Base-by-base conservation (phyloP, 2,329 filamentous ascomycete genomes). In the Fusarium fracticaudum region DNA sequence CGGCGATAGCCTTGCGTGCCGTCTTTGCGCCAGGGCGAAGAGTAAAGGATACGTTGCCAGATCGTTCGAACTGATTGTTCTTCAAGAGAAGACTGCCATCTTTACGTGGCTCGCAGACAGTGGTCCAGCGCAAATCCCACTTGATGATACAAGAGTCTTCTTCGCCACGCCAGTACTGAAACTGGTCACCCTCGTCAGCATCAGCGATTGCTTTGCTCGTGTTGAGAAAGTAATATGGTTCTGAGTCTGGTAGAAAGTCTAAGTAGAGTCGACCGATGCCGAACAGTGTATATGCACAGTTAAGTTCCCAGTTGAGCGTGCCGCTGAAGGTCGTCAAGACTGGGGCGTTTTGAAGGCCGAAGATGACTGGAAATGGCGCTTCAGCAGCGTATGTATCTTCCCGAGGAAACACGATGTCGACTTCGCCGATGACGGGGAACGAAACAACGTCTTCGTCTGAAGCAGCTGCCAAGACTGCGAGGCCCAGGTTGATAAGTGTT, bases 311-410 rank as follows among this genome's bases (percentile, higher is more conserved):
- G 45, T 59, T 61, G 22, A 73, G 51, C 3, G 63, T 73, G 5
- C 55, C 64, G 7, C 53, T 69, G 14, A 70, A 73, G 6, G 70
- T 70, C 12, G 60, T 60, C 35, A 73, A 54, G 20, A 60, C 65
- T 18, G 70, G 60, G 5, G 71, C 60, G 17, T 73, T 73, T 53
- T 73, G 65, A 18, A 70, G 67, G 20, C 69, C 70, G 24, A 73
- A 73, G 13, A 73, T 73, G 24, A 73, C 48, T 5, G 55, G 70
- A 14, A 73, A 73, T 5, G 71, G 69, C 2, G 71, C 71, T 50
- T 73, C 70, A 14, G 35, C 65, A 13, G 65, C 70, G 40, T 73
- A 73, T 12, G 71, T 70, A 22, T 70, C 70, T n/a, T 73, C 26
- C 10, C 43, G 57, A 20, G 65, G 70, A n/a, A 73, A 73, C 8